These are phyloP conservation scores for Cryptococcus wingfieldii DNA, from an alignment of 1,284 basidiomycete genomes.

Conservation along the genomic window DNA sequence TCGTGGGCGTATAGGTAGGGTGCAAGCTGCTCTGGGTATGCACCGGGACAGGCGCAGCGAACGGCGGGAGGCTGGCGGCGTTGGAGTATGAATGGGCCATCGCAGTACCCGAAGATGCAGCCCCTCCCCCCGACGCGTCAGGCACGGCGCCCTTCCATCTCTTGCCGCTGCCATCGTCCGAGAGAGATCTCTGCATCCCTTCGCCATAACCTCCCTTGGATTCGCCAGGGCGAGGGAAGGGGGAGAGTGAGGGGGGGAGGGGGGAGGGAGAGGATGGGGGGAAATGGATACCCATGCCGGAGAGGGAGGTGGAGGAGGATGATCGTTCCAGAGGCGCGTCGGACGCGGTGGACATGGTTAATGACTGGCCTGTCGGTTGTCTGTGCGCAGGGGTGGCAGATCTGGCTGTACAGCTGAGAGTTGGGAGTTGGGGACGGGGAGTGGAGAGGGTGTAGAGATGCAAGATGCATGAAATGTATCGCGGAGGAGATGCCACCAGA, in stretches of 20 bases:
- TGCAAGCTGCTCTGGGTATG: neutral
- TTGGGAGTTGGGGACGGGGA: no score
- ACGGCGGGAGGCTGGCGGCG: neutral
- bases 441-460: no score
- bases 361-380: no score
- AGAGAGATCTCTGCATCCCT: neutral
- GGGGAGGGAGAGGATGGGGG: constrained; percentile 11
- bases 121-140: no score
- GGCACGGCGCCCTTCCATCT: no score
- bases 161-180: neutral
- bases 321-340: neutral
- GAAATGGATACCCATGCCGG: constrained; percentile 25
- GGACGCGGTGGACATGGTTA: neutral
- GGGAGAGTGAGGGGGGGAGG: constrained; percentile 11
- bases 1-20: neutral
- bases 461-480: no score
- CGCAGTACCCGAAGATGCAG: no score
- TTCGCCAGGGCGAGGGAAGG: neutral
- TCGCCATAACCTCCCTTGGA: no score
- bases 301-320: constrained; percentile 1
- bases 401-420: no score
- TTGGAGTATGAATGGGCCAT: constrained; percentile 1
- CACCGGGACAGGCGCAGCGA: neutral
- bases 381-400: no score
- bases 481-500: no score